Evolutionary conservation across 495 filamentous ascomycete species (phyloP), one percentile per base, ranked within the genome.

Genomic region (Penicillium pulvis): DNA sequence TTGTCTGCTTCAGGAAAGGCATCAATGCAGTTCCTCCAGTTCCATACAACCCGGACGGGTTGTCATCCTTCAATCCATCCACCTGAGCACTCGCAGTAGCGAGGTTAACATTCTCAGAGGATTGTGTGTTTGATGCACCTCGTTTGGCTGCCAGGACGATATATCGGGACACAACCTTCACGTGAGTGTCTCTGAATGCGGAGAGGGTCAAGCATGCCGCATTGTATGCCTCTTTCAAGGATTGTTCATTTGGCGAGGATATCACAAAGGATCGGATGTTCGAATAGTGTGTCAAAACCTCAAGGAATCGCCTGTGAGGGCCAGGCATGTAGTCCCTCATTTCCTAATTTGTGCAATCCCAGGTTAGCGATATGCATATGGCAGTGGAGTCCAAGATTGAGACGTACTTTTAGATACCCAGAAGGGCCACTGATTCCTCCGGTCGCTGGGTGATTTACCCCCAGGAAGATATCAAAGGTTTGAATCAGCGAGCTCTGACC

Each of bases 261-360:
- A 89, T 82, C 19, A 94, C 90, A 65, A 87, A 98, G 4, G 85
- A 79, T 11, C 91, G 90, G 58, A 98, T 87, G 65, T 96, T 97
- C 42, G 91, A 85, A 4, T 92, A 85, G 2, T 69, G 74, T 17
- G 83, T 79, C 16, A 97, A 84, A 46, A 89, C 84, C 57, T 90
- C 80, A 0, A 98, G 80, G 75, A 98, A 98, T 36, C 87, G 85
- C 2, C 90, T 86, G 62, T 98, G 94, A 0, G 91, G 85, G 0
- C 90, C 93, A 10, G 94, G 94, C 94, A 98, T 98, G 74, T 98
- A 98, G 26, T 81, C 83, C 36, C 94, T 88, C 94, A 98, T 98
- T 64, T 97, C 91, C 73, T 89, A 30, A 10, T 41, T 23, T 51
- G 7, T 30, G 16, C 39, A 31, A 20, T 57, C 42, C 59, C 17